Conservation (phyloP, 192 early-diverging fungal species). For the Glomus cerebriforme region DNA sequence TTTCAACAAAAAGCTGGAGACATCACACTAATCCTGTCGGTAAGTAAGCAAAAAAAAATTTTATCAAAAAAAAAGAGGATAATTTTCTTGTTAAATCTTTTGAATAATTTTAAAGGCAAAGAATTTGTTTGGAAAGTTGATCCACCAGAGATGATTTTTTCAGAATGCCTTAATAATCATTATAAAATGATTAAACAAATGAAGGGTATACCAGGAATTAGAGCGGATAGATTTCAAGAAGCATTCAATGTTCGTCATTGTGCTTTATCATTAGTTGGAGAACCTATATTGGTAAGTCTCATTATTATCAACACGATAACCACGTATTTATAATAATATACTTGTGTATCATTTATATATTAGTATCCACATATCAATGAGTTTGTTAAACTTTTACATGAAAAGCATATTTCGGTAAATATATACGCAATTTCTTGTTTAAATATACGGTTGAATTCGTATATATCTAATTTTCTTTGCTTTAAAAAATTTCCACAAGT, state of each 20-base stretch:
- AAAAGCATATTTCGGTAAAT: conserved; percentile 56
- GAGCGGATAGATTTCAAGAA: conserved; percentile 71
- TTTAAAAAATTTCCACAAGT: conserved; percentile 1
- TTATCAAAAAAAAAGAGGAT: background rate
- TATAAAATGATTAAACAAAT: conserved; percentile 76
- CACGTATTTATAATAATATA: background rate
- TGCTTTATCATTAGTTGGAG: conserved; percentile 72
- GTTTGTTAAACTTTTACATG: conserved; percentile 66
- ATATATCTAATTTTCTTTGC: no score
- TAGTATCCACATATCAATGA: conserved; percentile 79
- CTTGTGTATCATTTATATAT: conserved; percentile 35
- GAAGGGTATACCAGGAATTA: conserved; percentile 76
- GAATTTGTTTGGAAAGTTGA: conserved; percentile 65
- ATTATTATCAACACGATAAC: background rate
- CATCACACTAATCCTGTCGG: conserved; percentile 77
- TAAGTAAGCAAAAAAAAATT: conserved; percentile 50
- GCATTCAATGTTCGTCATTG: conserved; percentile 65
- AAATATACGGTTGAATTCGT: no score
- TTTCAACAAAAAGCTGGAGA: conserved; percentile 53
- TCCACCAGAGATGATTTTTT: conserved; percentile 63
- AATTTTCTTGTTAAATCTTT: background rate
- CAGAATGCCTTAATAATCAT: conserved; percentile 70
- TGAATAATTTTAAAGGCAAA: background rate
- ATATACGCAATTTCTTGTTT: background rate
- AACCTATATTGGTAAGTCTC: conserved; percentile 54